Conservation (phyloP, 805 yeast species). For the Yarrowia osloensis region DNA sequence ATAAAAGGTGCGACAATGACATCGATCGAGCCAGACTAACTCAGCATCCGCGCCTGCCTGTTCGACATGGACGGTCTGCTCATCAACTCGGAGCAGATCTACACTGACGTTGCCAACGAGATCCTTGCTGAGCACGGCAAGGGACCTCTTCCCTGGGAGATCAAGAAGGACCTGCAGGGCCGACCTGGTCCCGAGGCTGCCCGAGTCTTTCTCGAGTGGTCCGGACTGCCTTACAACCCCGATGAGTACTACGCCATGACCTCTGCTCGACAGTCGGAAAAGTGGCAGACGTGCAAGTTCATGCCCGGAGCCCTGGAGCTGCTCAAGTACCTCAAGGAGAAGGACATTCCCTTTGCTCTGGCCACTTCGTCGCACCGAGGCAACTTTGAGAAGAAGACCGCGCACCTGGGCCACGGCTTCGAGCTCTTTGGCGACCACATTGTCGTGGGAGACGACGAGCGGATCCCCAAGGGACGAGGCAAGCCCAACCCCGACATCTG, state of each 20-base stretch:
- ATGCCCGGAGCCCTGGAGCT: conserved; percentile 86
- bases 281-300: conserved; percentile 66
- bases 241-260: conserved; percentile 62
- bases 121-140: conserved; percentile 67
- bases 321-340: conserved; percentile 53
- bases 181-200: conserved; percentile 82
- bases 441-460: conserved; percentile 85
- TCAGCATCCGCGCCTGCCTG: conserved; percentile 61
- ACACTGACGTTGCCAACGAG: conserved; percentile 74
- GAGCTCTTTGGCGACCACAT: conserved; percentile 63
- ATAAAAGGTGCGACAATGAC: neutral
- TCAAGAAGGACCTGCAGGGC: conserved; percentile 86
- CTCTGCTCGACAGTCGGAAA: conserved; percentile 52
- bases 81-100: conserved; percentile 87
- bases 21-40: neutral
- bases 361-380: conserved; percentile 78
- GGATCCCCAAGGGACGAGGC: conserved; percentile 83
- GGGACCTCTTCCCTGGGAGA: conserved; percentile 84
- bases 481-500: conserved; percentile 95
- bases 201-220: conserved; percentile 63
- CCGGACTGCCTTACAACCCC: conserved; percentile 65
- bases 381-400: conserved; percentile 72
- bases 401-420: conserved; percentile 64
- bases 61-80: conserved; percentile 93
- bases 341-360: conserved; percentile 75